These are phyloP conservation scores for Rubus idaeus DNA, from an alignment of 306 rosid species.

Conservation along the genomic window DNA sequence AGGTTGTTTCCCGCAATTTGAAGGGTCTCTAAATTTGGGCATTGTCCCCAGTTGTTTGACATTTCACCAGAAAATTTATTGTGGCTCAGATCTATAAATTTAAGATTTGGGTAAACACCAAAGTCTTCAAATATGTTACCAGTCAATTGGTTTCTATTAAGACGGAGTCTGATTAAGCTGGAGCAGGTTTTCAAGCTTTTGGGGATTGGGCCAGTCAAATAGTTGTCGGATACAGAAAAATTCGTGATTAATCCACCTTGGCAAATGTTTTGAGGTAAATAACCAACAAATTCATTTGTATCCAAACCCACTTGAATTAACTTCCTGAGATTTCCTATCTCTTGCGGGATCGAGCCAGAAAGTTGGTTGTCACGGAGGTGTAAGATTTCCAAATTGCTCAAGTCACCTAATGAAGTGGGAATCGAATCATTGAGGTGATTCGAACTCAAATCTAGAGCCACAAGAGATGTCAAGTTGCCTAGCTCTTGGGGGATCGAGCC, in stretches of 20 bases:
- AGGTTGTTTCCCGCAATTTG: slow-evolving; percentile 33
- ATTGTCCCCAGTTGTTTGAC: slow-evolving; percentile 28
- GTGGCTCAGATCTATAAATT: slow-evolving; percentile 35
- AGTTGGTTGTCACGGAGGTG: not conserved
- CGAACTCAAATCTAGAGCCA: not conserved
- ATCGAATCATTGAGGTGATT: not conserved
- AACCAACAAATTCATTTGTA: slow-evolving; percentile 37
- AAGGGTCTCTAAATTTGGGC: slow-evolving; percentile 27
- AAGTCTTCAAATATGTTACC: slow-evolving; percentile 40
- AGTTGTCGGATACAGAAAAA: slow-evolving; percentile 27
- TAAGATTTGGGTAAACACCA: slow-evolving; percentile 33
- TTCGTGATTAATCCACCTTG: not conserved
- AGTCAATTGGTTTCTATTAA: slow-evolving; percentile 29
- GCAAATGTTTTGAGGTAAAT: not conserved
- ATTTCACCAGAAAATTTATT: slow-evolving; percentile 35
- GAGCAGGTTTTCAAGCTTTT: slow-evolving; percentile 32
- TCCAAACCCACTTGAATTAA: slow-evolving; percentile 3
- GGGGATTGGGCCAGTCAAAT: slow-evolving; percentile 34
- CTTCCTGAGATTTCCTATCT: not conserved
- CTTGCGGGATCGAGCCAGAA: not conserved
- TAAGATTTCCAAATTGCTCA: not conserved
- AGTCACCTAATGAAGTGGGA: slow-evolving; percentile 16
- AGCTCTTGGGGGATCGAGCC: not conserved
- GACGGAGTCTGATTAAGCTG: not conserved
- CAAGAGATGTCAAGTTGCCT: not conserved